Evolutionary conservation across 768 basidiomycete species (phyloP).

Genomic region (Sarcodon aspratus): DNA sequence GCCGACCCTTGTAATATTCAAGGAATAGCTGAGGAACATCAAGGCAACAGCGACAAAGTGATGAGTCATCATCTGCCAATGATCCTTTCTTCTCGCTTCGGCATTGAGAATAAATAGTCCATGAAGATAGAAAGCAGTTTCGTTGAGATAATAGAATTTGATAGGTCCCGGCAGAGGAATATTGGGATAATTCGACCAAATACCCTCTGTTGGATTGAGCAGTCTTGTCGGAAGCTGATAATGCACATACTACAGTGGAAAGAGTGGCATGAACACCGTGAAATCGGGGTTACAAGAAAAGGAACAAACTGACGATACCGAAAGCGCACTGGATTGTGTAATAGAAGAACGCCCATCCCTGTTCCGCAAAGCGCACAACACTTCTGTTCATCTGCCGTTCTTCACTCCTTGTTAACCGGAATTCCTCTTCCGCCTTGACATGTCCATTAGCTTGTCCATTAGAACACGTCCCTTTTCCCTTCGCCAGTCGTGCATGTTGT

Average conservation of each 20-base stretch:
- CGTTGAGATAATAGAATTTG: constrained; percentile 84
- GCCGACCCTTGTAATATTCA: constrained; percentile 82
- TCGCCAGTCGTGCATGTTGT: constrained; percentile 11
- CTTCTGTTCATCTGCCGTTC: constrained; percentile 53
- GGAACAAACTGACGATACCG: constrained; percentile 61
- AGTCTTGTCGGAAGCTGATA: constrained; percentile 53
- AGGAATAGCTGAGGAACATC: constrained; percentile 66
- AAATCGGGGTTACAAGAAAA: constrained; percentile 5
- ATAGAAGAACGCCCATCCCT: constrained; percentile 85
- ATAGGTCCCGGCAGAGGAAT: constrained; percentile 63
- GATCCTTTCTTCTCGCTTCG: constrained; percentile 87
- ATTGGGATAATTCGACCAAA: constrained; percentile 83
- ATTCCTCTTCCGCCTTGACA: constrained; percentile 10
- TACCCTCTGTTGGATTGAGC: constrained; percentile 41
- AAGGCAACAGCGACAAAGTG: constrained; percentile 83
- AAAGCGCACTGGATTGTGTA: constrained; percentile 64
- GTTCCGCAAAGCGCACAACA: constrained; percentile 86
- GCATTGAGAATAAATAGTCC: constrained; percentile 88
- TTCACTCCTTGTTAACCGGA: constrained; percentile 28
- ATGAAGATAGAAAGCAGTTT: constrained; percentile 84
- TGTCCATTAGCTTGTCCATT: constrained; percentile 15
- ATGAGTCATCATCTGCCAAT: constrained; percentile 93
- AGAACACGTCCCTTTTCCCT: constrained; percentile 12
- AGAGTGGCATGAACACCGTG: constrained; percentile 1
- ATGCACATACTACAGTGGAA: constrained; percentile 64